Percentiles rank a stretch among this genome's conserved stretches.
Evolutionary conservation across 495 filamentous ascomycete genomes (phyloP).

Genomic region (Daldinia concentrica): DNA sequence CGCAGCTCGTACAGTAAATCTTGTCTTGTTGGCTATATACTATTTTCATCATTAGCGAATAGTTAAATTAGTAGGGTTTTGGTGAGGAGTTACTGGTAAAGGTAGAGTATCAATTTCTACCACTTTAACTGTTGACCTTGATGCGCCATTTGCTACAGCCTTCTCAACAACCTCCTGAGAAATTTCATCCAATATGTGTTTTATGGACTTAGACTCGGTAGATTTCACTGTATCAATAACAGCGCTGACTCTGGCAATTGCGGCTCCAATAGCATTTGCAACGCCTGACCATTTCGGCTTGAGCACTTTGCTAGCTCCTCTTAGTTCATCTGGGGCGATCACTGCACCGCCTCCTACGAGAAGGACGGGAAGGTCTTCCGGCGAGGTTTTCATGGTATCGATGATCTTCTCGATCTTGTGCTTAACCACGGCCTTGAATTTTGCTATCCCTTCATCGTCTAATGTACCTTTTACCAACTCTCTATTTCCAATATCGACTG

Average conservation of each 20-base stretch:
- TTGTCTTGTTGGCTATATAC: slow-evolving; percentile 62
- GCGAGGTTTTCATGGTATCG: slow-evolving; percentile 61
- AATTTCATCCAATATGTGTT: slow-evolving; percentile 47
- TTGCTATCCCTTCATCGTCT: slow-evolving; percentile 43
- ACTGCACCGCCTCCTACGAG: slow-evolving; percentile 60
- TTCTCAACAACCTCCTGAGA: slow-evolving; percentile 46
- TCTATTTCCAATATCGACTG: slow-evolving; percentile 51
- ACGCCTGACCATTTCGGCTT: slow-evolving; percentile 56
- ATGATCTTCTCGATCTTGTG: slow-evolving; percentile 58
- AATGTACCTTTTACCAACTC: slow-evolving; percentile 38
- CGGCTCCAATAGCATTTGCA: slow-evolving; percentile 66
- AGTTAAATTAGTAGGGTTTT: neutral
- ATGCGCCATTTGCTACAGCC: slow-evolving; percentile 57
- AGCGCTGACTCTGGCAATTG: slow-evolving; percentile 49
- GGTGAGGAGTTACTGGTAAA: slow-evolving; percentile 33
- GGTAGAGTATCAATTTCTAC: slow-evolving; percentile 58
- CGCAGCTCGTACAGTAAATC: slow-evolving; percentile 60
- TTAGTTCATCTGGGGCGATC: slow-evolving; percentile 47
- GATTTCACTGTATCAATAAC: slow-evolving; percentile 51
- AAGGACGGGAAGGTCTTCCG: slow-evolving; percentile 56
- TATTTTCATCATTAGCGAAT: slow-evolving; percentile 21
- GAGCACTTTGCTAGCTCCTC: slow-evolving; percentile 50
- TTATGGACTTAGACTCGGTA: slow-evolving; percentile 41
- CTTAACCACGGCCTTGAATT: slow-evolving; percentile 49
- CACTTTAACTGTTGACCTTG: slow-evolving; percentile 48